Conservation (phyloP, 2,329 filamentous ascomycete species). For the Sclerotinia sclerotiorum region DNA sequence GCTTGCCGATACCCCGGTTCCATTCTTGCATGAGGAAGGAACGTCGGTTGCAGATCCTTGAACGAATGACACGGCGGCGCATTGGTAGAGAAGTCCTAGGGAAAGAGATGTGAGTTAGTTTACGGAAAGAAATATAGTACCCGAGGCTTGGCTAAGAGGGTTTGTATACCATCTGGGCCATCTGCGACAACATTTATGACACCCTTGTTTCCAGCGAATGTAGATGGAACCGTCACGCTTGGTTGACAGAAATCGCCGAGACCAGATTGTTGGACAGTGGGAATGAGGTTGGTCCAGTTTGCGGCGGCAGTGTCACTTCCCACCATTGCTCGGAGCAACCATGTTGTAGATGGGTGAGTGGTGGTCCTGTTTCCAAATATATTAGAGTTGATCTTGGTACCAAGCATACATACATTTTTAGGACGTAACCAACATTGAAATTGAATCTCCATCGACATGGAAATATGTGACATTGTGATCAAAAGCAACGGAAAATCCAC, state of each 20-base stretch:
- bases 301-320: conserved; percentile 48
- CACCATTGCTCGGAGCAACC: conserved; percentile 58
- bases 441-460: conserved; percentile 56
- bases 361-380: conserved; percentile 40
- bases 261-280: conserved; percentile 55
- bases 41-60: conserved; percentile 40
- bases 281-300: conserved; percentile 55
- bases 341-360: conserved; percentile 54
- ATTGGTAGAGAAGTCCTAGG: conserved; percentile 43
- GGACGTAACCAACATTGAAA: conserved; percentile 41
- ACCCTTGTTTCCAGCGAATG: conserved; percentile 56
- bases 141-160: neutral
- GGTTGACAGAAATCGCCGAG: conserved; percentile 56
- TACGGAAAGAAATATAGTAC: neutral
- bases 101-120: neutral
- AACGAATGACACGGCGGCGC: conserved; percentile 57
- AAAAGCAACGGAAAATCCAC: conserved; percentile 52
- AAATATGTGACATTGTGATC: conserved; percentile 54
- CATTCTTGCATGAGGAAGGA: conserved; percentile 44
- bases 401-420: neutral
- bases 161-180: conserved; percentile 52
- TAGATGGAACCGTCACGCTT: conserved; percentile 48
- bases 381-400: conserved; percentile 15
- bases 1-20: conserved; percentile 39
- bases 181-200: conserved; percentile 53